Percentiles rank a stretch among this genome's conserved stretches.
Conservation (phyloP, 305 asterid genomes). For the Solanum hybrid region DNA sequence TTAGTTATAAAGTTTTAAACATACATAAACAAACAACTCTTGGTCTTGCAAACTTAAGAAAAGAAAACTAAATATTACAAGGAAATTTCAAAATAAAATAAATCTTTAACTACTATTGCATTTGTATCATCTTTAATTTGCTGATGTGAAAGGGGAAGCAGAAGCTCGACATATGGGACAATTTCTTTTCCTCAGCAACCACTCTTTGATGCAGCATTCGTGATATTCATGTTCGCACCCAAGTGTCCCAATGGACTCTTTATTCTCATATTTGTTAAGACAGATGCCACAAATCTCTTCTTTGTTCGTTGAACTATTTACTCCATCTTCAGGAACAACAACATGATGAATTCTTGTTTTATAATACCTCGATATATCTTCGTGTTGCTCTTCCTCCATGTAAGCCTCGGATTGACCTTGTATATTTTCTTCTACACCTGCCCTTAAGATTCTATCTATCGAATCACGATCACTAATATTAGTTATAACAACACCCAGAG, state of each 20-base stretch:
- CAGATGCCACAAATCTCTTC: neutral
- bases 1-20: no score
- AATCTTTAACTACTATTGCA: neutral
- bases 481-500: neutral
- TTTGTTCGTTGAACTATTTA: neutral
- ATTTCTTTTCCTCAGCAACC: neutral
- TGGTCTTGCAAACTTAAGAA: neutral
- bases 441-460: neutral
- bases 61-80: neutral
- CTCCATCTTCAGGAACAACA: neutral
- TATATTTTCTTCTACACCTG: neutral
- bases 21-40: no score
- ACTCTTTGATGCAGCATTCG: neutral
- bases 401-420: neutral
- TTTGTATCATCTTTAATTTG: neutral
- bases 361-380: neutral
- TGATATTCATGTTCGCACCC: conserved; percentile 5
- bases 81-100: neutral
- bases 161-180: conserved; percentile 1
- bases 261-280: neutral
- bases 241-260: neutral
- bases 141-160: neutral
- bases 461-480: neutral
- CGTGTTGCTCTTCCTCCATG: neutral
- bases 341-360: neutral